Percentiles rank a stretch among this genome's conserved stretches.
phyloP scores from a whole-genome alignment of 352 stramenopile genomes.

The Phytophthora agathidicida region DNA sequence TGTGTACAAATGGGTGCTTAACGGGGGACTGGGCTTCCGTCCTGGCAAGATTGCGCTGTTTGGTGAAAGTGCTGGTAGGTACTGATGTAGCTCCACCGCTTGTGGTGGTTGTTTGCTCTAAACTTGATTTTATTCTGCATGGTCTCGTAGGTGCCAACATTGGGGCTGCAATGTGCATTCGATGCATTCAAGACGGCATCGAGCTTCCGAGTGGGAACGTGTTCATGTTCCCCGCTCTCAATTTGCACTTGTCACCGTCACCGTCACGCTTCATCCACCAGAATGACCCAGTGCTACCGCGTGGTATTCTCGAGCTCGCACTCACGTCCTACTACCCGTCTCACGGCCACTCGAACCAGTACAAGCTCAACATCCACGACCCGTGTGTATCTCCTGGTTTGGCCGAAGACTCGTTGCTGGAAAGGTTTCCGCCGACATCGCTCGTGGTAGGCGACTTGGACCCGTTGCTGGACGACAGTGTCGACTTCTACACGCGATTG shows the following conservation, averaged over 20 bases:
- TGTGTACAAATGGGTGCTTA: conserved; percentile 88
- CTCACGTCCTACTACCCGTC: conserved; percentile 88
- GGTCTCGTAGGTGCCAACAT: conserved; percentile 82
- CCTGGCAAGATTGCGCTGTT: conserved; percentile 78
- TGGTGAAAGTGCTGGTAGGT: conserved; percentile 82
- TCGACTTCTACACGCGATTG: conserved; percentile 91
- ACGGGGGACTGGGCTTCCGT: conserved; percentile 72
- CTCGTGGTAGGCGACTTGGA: conserved; percentile 89
- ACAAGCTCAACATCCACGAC: conserved; percentile 90
- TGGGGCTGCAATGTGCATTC: conserved; percentile 80
- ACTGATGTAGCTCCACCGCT: background rate
- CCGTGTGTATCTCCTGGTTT: conserved; percentile 85
- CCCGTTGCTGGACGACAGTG: conserved; percentile 86
- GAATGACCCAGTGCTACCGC: conserved; percentile 85
- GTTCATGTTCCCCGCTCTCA: conserved; percentile 92
- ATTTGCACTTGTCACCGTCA: conserved; percentile 87
- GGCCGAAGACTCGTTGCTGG: conserved; percentile 74
- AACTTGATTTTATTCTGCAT: background rate
- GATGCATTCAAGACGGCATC: conserved; percentile 82
- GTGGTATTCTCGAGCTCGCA: conserved; percentile 78
- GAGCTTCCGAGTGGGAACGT: conserved; percentile 79
- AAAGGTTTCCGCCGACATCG: conserved; percentile 81
- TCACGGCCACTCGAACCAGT: conserved; percentile 84
- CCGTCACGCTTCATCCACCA: conserved; percentile 89
- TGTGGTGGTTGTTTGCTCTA: background rate